Percentiles rank a stretch among this genome's conserved stretches.
Evolutionary conservation across 2,329 filamentous ascomycete genomes (phyloP).

Genomic region (Arthrocladium fulminans): DNA sequence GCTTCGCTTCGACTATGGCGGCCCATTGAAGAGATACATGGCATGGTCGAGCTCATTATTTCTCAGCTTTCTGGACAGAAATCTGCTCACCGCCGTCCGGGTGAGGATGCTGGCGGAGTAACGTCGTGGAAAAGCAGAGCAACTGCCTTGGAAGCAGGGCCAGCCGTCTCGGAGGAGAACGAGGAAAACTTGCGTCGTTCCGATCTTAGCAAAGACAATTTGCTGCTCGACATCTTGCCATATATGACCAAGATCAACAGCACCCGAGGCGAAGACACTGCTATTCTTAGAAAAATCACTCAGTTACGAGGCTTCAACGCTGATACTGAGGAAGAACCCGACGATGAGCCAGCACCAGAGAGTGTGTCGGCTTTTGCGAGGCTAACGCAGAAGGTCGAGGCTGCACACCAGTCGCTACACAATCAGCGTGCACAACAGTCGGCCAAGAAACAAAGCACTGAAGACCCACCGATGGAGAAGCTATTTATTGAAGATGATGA

Average conservation of each 20-base stretch:
- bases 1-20: slow-evolving; percentile 76
- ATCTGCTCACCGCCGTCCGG: slow-evolving; percentile 37
- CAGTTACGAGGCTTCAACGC: slow-evolving; percentile 53
- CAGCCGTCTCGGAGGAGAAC: slow-evolving; percentile 9
- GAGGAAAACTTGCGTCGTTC: slow-evolving; percentile 46
- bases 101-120: slow-evolving; percentile 25
- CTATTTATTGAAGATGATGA: slow-evolving; percentile 73
- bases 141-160: slow-evolving; percentile 5
- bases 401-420: slow-evolving; percentile 3
- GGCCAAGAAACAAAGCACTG: slow-evolving; percentile 20
- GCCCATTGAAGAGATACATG: slow-evolving; percentile 70
- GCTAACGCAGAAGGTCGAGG: slow-evolving; percentile 4
- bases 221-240: slow-evolving; percentile 77
- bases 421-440: slow-evolving; percentile 8
- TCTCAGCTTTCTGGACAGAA: slow-evolving; percentile 20
- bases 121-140: slow-evolving; percentile 28
- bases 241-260: slow-evolving; percentile 62
- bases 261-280: slow-evolving; percentile 32
- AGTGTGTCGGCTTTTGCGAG: slow-evolving; percentile 14
- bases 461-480: slow-evolving; percentile 50
- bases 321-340: slow-evolving; percentile 36
- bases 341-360: slow-evolving; percentile 26
- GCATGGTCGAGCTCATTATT: slow-evolving; percentile 61
- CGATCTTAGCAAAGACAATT: slow-evolving; percentile 56
- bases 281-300: slow-evolving; percentile 59